Conservation (phyloP, 1,284 basidiomycete genomes). For the Ganoderma resinaceum region DNA sequence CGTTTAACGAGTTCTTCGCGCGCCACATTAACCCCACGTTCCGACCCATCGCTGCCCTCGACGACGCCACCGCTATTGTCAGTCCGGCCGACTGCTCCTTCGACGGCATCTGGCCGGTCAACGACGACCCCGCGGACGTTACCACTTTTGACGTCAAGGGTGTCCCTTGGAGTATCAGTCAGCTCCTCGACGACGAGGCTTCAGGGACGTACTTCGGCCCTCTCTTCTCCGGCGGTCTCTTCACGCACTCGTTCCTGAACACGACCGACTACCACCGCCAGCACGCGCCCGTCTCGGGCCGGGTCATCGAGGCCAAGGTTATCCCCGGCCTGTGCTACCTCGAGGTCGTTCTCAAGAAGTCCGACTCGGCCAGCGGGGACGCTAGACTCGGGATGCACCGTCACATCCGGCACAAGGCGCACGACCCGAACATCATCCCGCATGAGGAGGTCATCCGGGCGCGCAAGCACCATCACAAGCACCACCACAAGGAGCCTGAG, state of each 20-base stretch:
- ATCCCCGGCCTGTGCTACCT: constrained; percentile 33
- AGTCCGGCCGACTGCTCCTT: constrained; percentile 32
- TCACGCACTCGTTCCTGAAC: constrained; percentile 33
- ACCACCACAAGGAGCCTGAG: too few relatives aligned
- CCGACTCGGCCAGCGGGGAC: neutral
- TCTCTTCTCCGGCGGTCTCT: constrained; percentile 28
- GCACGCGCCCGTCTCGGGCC: constrained; percentile 33
- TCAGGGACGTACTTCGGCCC: constrained; percentile 9
- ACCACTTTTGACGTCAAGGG: constrained; percentile 26
- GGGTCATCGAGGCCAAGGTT: constrained; percentile 29
- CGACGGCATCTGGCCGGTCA: constrained; percentile 27
- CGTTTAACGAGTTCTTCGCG: constrained; percentile 35
- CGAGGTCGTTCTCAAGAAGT: constrained; percentile 21
- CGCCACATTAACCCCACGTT: constrained; percentile 21
- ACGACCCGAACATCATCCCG: neutral
- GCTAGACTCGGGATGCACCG: constrained; percentile 22
- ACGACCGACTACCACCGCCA: constrained; percentile 34
- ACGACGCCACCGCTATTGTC: constrained; percentile 23
- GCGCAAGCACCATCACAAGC: constrained; percentile 25
- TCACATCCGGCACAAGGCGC: neutral
- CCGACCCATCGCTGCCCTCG: constrained; percentile 24
- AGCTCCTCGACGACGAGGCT: constrained; percentile 28
- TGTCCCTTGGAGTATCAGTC: constrained; percentile 29
- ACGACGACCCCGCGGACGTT: constrained; percentile 18
- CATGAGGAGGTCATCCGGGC: constrained; percentile 32